These are phyloP conservation scores for Limnanthes douglasii DNA, from an alignment of 345 rosid species.

Conservation along the genomic window DNA sequence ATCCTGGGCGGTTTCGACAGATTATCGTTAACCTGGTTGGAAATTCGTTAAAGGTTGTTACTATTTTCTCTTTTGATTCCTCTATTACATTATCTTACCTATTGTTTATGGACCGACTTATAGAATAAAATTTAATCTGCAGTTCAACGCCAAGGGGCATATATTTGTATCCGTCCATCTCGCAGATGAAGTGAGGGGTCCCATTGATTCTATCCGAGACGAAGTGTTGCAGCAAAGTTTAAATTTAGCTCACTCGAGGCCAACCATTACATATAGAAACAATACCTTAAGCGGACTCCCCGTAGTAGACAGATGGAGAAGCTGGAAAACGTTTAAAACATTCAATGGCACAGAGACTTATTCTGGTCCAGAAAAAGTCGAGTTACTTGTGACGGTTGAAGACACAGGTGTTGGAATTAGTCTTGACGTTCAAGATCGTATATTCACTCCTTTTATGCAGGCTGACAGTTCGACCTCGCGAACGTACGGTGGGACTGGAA, in stretches of 20 bases:
- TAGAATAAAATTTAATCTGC: slow-evolving; percentile 7
- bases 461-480: slow-evolving; percentile 98
- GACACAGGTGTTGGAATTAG: slow-evolving; percentile 95
- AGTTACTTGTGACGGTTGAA: slow-evolving; percentile 70
- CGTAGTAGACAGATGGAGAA: slow-evolving; percentile 63
- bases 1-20: slow-evolving; percentile 75
- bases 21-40: slow-evolving; percentile 92
- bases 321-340: slow-evolving; percentile 60
- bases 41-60: slow-evolving; percentile 76
- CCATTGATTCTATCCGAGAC: slow-evolving; percentile 23
- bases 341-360: slow-evolving; percentile 9
- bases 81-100: background rate
- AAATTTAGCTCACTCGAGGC: slow-evolving; percentile 20
- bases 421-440: slow-evolving; percentile 50
- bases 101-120: background rate
- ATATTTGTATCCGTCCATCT: slow-evolving; percentile 78
- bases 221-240: slow-evolving; percentile 38
- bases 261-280: slow-evolving; percentile 11
- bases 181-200: slow-evolving; percentile 40
- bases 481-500: slow-evolving; percentile 92
- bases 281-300: slow-evolving; percentile 67
- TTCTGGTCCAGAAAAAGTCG: slow-evolving; percentile 26
- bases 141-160: slow-evolving; percentile 83
- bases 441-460: slow-evolving; percentile 95
- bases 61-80: background rate